Evolutionary conservation across 805 yeast species (phyloP), one percentile per base, ranked within the genome.

Genomic region (Jamesozyma gamospora): DNA sequence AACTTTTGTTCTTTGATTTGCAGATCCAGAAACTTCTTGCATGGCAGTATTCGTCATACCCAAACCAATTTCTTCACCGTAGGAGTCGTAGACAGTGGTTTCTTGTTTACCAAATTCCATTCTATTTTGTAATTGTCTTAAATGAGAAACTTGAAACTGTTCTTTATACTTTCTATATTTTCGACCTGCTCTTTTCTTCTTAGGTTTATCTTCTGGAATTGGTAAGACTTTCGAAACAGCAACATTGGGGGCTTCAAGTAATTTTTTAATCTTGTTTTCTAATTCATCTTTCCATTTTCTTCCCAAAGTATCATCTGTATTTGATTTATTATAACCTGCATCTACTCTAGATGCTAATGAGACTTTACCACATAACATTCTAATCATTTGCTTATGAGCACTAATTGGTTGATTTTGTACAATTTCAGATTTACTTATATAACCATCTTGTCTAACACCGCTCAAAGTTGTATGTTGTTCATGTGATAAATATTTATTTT

Each of bases 151-250:
- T 51, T 79, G 79, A 61, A 81, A 79, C 53, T 83, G 77, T 54
- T 86, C 83, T 58, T 84, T 86, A 65, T 76, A 72, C 59, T 86
- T 87, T 37, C 95, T 69, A 49, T 82, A 71, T 41, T 90, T 65
- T 47, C 77, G 67, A 1, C 98, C 98, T 1, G 94, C 96, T 50
- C 98, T 69, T 49, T 79, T 83, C 61, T 85, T 84, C 4, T 90
- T 77, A 36, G 78, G 75, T 40, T 70, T 71, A 40, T 87, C 95
- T 14, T 74, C 66, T 0, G 96, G 96, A 4, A 72, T 64, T 0
- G 90, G 80, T 5, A 78, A 58, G 0, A 86, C 86, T 36, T 87
- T 70, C 0, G 88, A 79, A 42, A 77, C 77, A 13, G 72, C 66
- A 1, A 70, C 69, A 17, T 78, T 82, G 0, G 97, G 96, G 0